phyloP scores from a whole-genome alignment of 306 rosid genomes.

The Gleditsia sinensis region DNA sequence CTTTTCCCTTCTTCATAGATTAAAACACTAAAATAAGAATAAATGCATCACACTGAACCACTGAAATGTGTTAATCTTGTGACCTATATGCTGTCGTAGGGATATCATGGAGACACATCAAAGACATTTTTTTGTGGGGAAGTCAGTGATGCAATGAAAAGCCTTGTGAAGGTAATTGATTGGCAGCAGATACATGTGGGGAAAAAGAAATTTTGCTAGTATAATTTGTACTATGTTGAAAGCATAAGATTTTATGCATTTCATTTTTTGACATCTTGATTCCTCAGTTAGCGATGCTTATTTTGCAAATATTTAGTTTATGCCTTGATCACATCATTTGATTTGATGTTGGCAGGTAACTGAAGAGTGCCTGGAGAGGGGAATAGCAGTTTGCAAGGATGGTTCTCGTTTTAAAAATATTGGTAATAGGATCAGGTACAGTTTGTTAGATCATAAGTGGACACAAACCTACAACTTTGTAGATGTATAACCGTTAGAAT shows the following conservation, averaged over 20 bases:
- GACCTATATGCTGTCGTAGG: conserved; percentile 50
- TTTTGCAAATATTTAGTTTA: conserved; percentile 11
- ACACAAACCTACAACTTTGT: background rate
- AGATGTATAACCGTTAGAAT: background rate
- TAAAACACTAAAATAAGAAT: background rate
- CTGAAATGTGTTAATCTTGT: background rate
- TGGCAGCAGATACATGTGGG: conserved; percentile 3
- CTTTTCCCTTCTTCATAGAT: conserved; percentile 1
- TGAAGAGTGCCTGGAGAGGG: conserved; percentile 90
- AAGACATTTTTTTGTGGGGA: conserved; percentile 86
- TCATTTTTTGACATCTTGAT: background rate
- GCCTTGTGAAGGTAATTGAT: conserved; percentile 72
- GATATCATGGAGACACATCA: conserved; percentile 99
- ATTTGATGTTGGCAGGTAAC: conserved; percentile 57
- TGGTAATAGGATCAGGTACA: conserved; percentile 88
- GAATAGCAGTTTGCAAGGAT: conserved; percentile 88
- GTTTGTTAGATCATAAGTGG: background rate
- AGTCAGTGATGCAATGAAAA: conserved; percentile 70
- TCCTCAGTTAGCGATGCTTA: conserved; percentile 8
- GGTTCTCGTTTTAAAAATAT: conserved; percentile 85
- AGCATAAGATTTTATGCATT: conserved; percentile 10
- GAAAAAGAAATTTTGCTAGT: background rate
- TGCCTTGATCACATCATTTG: conserved; percentile 17
- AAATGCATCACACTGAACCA: background rate
- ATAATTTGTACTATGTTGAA: conserved; percentile 2